Conservation (phyloP, 257 asterid species). For the Paraleonurus japonicus region DNA sequence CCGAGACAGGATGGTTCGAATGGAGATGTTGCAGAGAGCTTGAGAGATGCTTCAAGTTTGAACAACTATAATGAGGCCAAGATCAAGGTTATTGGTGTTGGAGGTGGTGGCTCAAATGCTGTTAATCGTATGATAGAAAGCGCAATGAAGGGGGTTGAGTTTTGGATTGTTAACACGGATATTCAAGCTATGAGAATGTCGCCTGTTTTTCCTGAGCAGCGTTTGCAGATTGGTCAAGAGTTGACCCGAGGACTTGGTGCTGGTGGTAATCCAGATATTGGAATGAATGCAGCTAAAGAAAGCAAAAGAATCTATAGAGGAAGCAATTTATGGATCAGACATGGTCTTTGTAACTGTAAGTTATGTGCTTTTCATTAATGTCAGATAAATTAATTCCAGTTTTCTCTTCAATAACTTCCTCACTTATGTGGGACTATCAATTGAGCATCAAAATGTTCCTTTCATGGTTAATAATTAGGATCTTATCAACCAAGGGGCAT, state of each 20-base stretch:
- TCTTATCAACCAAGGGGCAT: no score
- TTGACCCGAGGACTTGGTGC: slow-evolving; percentile 98
- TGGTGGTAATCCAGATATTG: slow-evolving; percentile 96
- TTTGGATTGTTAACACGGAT: slow-evolving; percentile 96
- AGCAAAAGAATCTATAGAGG: slow-evolving; percentile 79
- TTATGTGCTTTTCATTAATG: not conserved
- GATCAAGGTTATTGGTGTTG: slow-evolving; percentile 94
- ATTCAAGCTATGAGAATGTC: slow-evolving; percentile 91
- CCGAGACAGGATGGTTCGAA: slow-evolving; percentile 50
- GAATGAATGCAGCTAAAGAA: slow-evolving; percentile 89
- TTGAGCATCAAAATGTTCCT: not conserved
- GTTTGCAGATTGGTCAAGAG: slow-evolving; percentile 89
- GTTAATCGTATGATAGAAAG: slow-evolving; percentile 97
- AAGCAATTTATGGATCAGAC: slow-evolving; percentile 66
- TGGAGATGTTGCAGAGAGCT: slow-evolving; percentile 54
- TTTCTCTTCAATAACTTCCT: not conserved
- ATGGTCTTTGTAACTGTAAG: slow-evolving; percentile 68
- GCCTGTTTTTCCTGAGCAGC: slow-evolving; percentile 61
- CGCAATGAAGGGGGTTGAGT: slow-evolving; percentile 88
- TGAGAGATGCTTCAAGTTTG: slow-evolving; percentile 42
- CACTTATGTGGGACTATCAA: not conserved
- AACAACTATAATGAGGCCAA: slow-evolving; percentile 72
- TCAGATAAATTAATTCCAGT: not conserved
- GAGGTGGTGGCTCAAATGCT: slow-evolving; percentile 98
- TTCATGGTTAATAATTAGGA: not conserved